Evolutionary conservation across 768 basidiomycete genomes (phyloP).

Genomic region (Leucocoprinus sp.): DNA sequence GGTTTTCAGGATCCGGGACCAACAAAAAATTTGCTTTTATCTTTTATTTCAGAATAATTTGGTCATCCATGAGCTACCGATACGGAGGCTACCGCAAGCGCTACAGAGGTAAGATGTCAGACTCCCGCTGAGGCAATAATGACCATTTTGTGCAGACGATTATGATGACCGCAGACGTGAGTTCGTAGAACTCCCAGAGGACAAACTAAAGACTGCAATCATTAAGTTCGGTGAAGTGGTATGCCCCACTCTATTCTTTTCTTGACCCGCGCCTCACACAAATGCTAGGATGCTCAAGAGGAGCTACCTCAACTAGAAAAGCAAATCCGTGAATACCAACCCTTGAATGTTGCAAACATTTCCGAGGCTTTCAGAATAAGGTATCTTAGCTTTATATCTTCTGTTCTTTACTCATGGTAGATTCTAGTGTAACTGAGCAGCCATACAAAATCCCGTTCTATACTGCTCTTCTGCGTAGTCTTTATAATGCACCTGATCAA

Average conservation of each 20-base stretch:
- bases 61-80: conserved; percentile 8
- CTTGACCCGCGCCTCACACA: conserved; percentile 3
- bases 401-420: conserved; percentile 8
- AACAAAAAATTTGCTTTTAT: conserved; percentile 7
- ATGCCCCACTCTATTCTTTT: conserved; percentile 19
- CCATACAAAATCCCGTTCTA: conserved; percentile 92
- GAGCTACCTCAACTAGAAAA: conserved; percentile 62
- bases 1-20: conserved; percentile 3
- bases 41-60: not conserved
- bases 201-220: conserved; percentile 58
- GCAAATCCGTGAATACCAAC: conserved; percentile 52
- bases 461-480: conserved; percentile 65
- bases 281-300: conserved; percentile 54
- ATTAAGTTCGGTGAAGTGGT: conserved; percentile 80
- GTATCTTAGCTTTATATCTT: conserved; percentile 25
- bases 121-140: not conserved
- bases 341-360: conserved; percentile 51
- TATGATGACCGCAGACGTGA: conserved; percentile 62
- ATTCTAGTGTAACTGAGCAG: conserved; percentile 75
- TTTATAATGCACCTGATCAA: conserved; percentile 43
- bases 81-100: conserved; percentile 11
- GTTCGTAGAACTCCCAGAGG: conserved; percentile 59
- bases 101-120: conserved; percentile 10
- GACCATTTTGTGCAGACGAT: conserved; percentile 40
- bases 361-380: conserved; percentile 71